These are phyloP conservation scores for Picea abies DNA, from an alignment of 83 land plant genomes.

Conservation along the genomic window DNA sequence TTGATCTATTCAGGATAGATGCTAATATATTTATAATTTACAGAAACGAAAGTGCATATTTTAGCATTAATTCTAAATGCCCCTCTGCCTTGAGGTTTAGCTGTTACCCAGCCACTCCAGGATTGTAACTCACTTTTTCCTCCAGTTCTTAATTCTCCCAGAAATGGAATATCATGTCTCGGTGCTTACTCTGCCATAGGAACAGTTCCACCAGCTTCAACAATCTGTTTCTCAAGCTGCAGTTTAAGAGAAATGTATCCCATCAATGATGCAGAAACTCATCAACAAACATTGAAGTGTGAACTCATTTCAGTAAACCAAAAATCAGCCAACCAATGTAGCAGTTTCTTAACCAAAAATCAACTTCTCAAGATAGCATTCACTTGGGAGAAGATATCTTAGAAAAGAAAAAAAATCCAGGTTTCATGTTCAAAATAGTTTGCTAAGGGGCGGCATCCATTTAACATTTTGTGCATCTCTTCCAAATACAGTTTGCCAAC, in stretches of 20 bases:
- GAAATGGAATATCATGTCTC: background rate
- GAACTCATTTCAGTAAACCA: background rate
- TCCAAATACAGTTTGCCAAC: background rate
- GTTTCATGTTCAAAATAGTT: background rate
- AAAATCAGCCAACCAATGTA: background rate
- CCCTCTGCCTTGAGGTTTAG: background rate
- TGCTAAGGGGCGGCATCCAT: background rate
- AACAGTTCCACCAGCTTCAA: slow-evolving; percentile 58
- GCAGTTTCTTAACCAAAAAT: no score
- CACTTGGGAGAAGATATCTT: no score
- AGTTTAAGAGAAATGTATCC: slow-evolving; percentile 6
- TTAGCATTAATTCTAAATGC: background rate
- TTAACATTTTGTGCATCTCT: background rate
- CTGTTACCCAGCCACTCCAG: background rate
- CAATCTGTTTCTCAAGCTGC: slow-evolving; percentile 65
- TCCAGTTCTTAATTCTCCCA: background rate
- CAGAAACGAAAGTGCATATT: background rate
- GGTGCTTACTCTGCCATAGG: slow-evolving; percentile 24
- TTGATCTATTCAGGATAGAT: background rate
- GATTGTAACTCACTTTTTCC: background rate
- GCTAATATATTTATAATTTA: background rate
- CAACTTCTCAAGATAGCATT: no score
- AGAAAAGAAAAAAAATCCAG: background rate
- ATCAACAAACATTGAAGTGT: background rate
- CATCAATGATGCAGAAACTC: background rate